phyloP scores from a whole-genome alignment of 768 basidiomycete genomes.

The Xanthoconium stramineum region DNA sequence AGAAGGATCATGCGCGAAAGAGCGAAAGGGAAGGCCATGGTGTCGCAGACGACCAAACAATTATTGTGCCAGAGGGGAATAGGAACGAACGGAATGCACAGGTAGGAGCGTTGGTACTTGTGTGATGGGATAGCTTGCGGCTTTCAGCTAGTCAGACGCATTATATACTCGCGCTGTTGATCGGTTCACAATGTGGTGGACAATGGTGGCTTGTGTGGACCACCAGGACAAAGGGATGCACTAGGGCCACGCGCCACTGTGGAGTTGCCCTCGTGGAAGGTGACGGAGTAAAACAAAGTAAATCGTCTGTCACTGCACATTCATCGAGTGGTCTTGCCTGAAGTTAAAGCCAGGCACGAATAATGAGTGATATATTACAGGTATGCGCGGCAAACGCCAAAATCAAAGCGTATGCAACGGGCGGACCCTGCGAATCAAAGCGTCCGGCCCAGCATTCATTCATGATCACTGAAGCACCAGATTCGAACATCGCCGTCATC shows the following conservation, averaged over 20 bases:
- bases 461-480: conserved; percentile 63
- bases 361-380: background rate
- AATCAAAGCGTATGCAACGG: background rate
- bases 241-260: no score
- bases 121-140: background rate
- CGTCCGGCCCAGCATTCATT: background rate
- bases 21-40: conserved; percentile 26
- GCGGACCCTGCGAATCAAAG: background rate
- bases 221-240: conserved; percentile 6
- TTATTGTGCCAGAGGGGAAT: background rate
- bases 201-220: conserved; percentile 10
- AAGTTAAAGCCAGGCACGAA: background rate
- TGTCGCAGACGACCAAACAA: conserved; percentile 26
- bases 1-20: conserved; percentile 19
- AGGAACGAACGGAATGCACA: conserved; percentile 6
- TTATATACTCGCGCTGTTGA: conserved; percentile 15
- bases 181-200: background rate
- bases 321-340: no score
- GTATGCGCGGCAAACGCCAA: background rate
- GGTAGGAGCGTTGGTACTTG: background rate
- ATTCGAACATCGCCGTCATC: conserved; percentile 87
- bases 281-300: background rate
- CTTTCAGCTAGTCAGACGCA: background rate
- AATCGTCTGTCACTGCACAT: background rate
- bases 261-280: no score